Evolutionary conservation across 768 basidiomycete species (phyloP).

Genomic region (Trametes cinnabarina): DNA sequence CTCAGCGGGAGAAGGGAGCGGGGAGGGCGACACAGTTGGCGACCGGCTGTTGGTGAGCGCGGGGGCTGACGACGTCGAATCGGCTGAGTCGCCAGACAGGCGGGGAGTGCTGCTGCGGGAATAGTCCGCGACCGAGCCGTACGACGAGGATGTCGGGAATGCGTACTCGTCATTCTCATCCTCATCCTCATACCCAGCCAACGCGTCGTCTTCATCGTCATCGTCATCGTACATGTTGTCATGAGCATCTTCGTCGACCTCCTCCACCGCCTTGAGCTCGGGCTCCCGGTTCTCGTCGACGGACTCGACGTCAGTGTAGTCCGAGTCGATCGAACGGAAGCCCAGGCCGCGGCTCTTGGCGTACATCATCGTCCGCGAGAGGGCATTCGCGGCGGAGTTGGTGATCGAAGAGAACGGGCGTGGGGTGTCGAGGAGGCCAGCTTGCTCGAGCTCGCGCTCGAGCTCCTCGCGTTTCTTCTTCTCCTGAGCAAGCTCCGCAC

Average conservation of each 20-base stretch:
- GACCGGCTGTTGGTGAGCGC: slow-evolving; percentile 25
- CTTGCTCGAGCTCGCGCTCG: slow-evolving; percentile 51
- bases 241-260: slow-evolving; percentile 46
- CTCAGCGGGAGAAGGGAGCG: slow-evolving; percentile 26
- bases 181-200: slow-evolving; percentile 71
- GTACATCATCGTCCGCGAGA: slow-evolving; percentile 27
- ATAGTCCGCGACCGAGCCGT: slow-evolving; percentile 27
- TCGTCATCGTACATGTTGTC: slow-evolving; percentile 37
- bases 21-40: slow-evolving; percentile 31
- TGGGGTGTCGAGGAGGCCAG: slow-evolving; percentile 43
- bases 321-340: slow-evolving; percentile 60
- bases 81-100: slow-evolving; percentile 24
- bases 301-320: slow-evolving; percentile 66
- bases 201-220: slow-evolving; percentile 56
- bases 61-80: slow-evolving; percentile 15
- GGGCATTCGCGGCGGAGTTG: slow-evolving; percentile 16
- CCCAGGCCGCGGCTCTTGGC: slow-evolving; percentile 47
- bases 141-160: slow-evolving; percentile 33
- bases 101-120: slow-evolving; percentile 32
- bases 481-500: slow-evolving; percentile 16
- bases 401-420: slow-evolving; percentile 31
- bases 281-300: slow-evolving; percentile 36
- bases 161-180: slow-evolving; percentile 63
- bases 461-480: slow-evolving; percentile 41
- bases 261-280: slow-evolving; percentile 52